Evolutionary conservation across 345 rosid genomes (phyloP).

Genomic region (Trapa bicornis): DNA sequence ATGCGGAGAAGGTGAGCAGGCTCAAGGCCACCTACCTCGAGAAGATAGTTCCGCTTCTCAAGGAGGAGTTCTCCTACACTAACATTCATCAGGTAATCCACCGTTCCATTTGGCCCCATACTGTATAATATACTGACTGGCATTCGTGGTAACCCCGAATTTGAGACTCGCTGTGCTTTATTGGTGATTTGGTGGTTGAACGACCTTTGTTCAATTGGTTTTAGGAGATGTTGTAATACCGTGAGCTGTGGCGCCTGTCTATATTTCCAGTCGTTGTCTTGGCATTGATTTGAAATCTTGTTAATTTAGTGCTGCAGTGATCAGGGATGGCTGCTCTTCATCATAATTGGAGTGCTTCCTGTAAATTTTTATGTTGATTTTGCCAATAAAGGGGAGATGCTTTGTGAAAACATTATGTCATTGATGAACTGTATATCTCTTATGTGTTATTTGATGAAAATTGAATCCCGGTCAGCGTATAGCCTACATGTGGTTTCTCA

Average conservation of each 20-base stretch:
- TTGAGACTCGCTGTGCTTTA: background rate
- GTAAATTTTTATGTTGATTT: background rate
- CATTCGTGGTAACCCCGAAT: background rate
- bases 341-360: background rate
- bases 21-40: slow-evolving; percentile 66
- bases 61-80: slow-evolving; percentile 70
- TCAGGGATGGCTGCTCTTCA: background rate
- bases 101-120: background rate
- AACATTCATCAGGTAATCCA: slow-evolving; percentile 59
- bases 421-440: background rate
- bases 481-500: background rate
- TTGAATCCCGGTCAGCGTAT: background rate
- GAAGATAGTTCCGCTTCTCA: slow-evolving; percentile 67
- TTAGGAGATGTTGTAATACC: background rate
- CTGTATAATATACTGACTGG: background rate
- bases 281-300: background rate
- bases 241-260: background rate
- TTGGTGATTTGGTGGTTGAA: background rate
- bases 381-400: background rate
- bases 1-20: slow-evolving; percentile 47
- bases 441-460: background rate
- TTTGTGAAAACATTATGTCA: background rate
- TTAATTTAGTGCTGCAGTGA: background rate
- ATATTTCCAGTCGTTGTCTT: background rate
- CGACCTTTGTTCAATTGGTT: background rate